phyloP scores from a whole-genome alignment of 176 grass and related monocot species.

The Eragrostis nindensis region DNA sequence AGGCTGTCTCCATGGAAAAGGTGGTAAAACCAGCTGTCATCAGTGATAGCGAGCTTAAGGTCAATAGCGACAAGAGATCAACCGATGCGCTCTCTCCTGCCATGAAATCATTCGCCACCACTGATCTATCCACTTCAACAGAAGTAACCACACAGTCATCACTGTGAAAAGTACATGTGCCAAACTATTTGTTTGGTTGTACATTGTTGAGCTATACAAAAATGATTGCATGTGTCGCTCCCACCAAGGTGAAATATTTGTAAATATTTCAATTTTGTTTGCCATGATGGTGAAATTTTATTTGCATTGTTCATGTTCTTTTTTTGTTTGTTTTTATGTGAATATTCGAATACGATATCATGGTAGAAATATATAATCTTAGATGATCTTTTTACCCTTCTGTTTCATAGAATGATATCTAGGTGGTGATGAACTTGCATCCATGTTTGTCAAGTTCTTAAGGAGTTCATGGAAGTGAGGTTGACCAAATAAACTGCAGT shows the following conservation, averaged over 20 bases:
- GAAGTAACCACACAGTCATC: conserved; percentile 36
- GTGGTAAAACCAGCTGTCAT: conserved; percentile 72
- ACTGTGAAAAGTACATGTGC: background rate
- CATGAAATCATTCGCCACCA: conserved; percentile 28
- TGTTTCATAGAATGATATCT: background rate
- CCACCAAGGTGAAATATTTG: conserved; percentile 2
- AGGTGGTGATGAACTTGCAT: background rate
- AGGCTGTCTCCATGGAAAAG: conserved; percentile 48
- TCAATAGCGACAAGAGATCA: conserved; percentile 27
- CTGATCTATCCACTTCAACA: conserved; percentile 37
- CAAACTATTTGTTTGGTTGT: background rate
- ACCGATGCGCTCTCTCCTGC: background rate
- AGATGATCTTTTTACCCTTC: background rate
- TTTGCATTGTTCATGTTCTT: background rate
- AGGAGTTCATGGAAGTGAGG: background rate
- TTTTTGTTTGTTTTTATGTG: conserved; percentile 6
- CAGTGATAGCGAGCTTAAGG: conserved; percentile 53
- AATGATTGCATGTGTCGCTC: background rate
- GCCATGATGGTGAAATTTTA: background rate
- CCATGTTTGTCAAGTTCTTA: background rate
- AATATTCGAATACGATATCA: background rate
- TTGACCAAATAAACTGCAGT: background rate
- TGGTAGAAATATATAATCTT: background rate
- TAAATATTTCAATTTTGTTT: no score
- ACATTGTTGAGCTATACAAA: background rate